Conservation (phyloP, 805 yeast genomes). For the Suhomyces sp. region DNA sequence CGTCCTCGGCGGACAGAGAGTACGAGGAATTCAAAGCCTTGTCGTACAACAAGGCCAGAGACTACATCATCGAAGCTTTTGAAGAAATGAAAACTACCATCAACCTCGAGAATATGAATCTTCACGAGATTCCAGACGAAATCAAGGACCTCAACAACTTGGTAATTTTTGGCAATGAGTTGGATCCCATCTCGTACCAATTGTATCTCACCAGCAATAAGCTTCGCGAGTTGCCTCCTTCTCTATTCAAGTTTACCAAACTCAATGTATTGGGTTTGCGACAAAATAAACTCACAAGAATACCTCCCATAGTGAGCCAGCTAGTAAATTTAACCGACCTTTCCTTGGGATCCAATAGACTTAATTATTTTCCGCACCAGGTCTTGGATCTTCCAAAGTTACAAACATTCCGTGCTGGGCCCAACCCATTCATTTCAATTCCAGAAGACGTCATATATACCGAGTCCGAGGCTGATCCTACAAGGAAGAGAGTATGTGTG, state of each 20-base stretch:
- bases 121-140: conserved; percentile 54
- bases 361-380: conserved; percentile 51
- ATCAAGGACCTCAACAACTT: conserved; percentile 54
- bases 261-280: conserved; percentile 52
- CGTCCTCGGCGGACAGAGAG: conserved; percentile 30
- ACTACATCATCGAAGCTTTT: conserved; percentile 43
- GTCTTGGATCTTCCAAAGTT: conserved; percentile 45
- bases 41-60: conserved; percentile 32
- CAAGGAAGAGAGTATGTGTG: conserved; percentile 14
- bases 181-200: conserved; percentile 34
- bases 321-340: conserved; percentile 43
- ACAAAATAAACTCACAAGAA: conserved; percentile 32
- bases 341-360: conserved; percentile 49
- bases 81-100: conserved; percentile 46
- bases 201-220: conserved; percentile 51
- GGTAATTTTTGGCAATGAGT: conserved; percentile 37
- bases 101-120: conserved; percentile 45
- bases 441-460: conserved; percentile 23
- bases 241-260: conserved; percentile 48
- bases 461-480: neutral
- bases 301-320: conserved; percentile 19
- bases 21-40: conserved; percentile 12
- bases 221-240: conserved; percentile 45
- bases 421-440: conserved; percentile 42
- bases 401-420: conserved; percentile 50